These are phyloP conservation scores for Albifimbria verrucaria DNA, from an alignment of 2,329 filamentous ascomycete genomes.

Conservation along the genomic window DNA sequence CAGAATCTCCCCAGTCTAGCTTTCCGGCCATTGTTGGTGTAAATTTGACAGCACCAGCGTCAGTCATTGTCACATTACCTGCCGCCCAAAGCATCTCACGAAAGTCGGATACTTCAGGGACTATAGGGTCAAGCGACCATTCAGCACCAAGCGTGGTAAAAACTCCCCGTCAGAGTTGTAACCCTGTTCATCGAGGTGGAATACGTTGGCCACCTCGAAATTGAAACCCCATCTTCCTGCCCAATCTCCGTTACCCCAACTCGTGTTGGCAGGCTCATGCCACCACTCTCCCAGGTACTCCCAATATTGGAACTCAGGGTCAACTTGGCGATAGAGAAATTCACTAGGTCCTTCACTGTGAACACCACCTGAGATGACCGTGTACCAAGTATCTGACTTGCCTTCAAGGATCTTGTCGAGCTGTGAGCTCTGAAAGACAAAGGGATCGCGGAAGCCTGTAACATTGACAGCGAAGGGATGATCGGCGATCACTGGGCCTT, in stretches of 20 bases:
- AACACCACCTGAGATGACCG: conserved; percentile 16
- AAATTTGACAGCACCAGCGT: conserved; percentile 28
- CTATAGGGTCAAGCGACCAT: conserved; percentile 36
- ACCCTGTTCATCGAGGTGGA: conserved; percentile 34
- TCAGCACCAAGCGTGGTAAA: conserved; percentile 39
- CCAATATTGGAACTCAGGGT: conserved; percentile 19
- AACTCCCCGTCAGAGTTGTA: conserved; percentile 35
- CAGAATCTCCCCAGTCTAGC: conserved; percentile 36
- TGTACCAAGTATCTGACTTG: conserved; percentile 16
- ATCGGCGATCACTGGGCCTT: conserved; percentile 15
- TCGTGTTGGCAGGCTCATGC: conserved; percentile 34
- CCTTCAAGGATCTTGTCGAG: conserved; percentile 15
- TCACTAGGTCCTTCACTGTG: conserved; percentile 16
- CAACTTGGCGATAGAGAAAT: conserved; percentile 20
- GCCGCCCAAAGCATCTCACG: conserved; percentile 40
- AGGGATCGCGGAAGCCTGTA: conserved; percentile 20
- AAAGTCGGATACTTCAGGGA: conserved; percentile 33
- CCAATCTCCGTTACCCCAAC: conserved; percentile 30
- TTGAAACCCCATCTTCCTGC: conserved; percentile 39
- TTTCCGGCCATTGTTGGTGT: conserved; percentile 37
- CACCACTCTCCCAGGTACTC: conserved; percentile 23
- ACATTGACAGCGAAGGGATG: conserved; percentile 18
- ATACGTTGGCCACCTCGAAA: conserved; percentile 41
- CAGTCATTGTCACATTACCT: conserved; percentile 26
- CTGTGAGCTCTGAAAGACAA: conserved; percentile 16